A percentile compares a stretch with the other conserved stretches of the same genome.
Evolutionary conservation across 768 basidiomycete species (phyloP).

Genomic region (Lactarius hengduanensis): DNA sequence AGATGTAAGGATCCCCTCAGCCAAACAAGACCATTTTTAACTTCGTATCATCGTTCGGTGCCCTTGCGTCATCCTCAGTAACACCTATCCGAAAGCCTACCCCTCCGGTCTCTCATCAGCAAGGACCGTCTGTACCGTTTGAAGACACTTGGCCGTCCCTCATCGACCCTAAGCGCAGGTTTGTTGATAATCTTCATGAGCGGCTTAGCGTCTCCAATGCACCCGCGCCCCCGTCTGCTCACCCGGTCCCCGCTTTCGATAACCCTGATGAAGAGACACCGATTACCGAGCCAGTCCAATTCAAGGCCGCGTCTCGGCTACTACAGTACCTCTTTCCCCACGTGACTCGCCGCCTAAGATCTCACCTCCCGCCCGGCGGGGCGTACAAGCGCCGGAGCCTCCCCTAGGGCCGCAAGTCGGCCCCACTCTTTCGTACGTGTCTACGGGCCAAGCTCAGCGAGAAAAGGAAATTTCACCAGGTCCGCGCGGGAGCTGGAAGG

Average conservation of each 20-base stretch:
- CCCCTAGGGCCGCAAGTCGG: conserved; percentile 41
- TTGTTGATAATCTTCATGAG: conserved; percentile 64
- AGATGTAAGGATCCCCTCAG: conserved; percentile 57
- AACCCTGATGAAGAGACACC: conserved; percentile 34
- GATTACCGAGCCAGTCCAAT: conserved; percentile 40
- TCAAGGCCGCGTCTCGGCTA: conserved; percentile 55
- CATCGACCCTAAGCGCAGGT: conserved; percentile 69
- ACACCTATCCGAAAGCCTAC: conserved; percentile 63
- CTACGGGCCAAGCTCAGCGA: conserved; percentile 35
- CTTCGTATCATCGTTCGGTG: conserved; percentile 82
- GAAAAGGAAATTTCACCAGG: conserved; percentile 75
- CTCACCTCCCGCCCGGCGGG: conserved; percentile 45
- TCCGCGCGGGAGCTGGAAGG: conserved; percentile 47
- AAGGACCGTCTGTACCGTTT: conserved; percentile 48
- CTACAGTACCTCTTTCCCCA: conserved; percentile 53
- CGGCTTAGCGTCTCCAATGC: conserved; percentile 48
- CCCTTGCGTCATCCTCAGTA: conserved; percentile 50
- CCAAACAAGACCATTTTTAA: conserved; percentile 83
- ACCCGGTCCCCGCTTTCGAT: conserved; percentile 35
- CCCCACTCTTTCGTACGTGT: conserved; percentile 37
- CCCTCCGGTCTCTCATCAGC: conserved; percentile 42
- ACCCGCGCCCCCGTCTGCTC: conserved; percentile 34
- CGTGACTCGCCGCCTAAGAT: conserved; percentile 65
- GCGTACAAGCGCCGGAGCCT: conserved; percentile 49
- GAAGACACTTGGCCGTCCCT: conserved; percentile 53